Conservation (phyloP, 176 grass and related monocot genomes). For the Tuctoria greenei region DNA sequence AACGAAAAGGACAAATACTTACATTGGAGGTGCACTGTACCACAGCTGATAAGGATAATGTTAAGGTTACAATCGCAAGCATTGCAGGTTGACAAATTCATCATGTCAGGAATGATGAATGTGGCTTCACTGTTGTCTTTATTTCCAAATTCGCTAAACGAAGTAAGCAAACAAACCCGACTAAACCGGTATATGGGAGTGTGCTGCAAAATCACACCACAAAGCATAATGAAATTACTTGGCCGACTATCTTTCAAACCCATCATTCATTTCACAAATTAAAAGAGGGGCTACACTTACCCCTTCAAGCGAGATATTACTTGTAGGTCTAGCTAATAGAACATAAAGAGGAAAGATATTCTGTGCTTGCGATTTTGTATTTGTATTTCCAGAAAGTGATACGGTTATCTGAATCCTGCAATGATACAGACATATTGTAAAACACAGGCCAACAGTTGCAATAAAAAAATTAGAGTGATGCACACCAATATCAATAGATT, state of each 20-base stretch:
- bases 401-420: slow-evolving; percentile 86
- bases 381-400: slow-evolving; percentile 66
- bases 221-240: slow-evolving; percentile 34
- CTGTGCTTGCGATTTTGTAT: slow-evolving; percentile 56
- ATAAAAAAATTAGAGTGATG: slow-evolving; percentile 3
- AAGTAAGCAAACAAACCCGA: slow-evolving; percentile 54
- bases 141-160: slow-evolving; percentile 68
- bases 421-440: slow-evolving; percentile 27
- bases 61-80: slow-evolving; percentile 61
- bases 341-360: slow-evolving; percentile 78
- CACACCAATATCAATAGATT: slow-evolving; percentile 33
- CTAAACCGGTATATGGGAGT: slow-evolving; percentile 68
- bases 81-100: slow-evolving; percentile 62
- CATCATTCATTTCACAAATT: background rate
- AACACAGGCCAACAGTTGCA: background rate
- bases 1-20: slow-evolving; percentile 22
- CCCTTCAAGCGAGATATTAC: slow-evolving; percentile 56
- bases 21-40: slow-evolving; percentile 51
- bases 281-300: slow-evolving; percentile 47
- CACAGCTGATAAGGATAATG: slow-evolving; percentile 78
- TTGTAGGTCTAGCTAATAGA: slow-evolving; percentile 71
- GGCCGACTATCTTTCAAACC: background rate
- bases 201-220: slow-evolving; percentile 48
- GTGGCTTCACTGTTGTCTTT: slow-evolving; percentile 71
- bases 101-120: slow-evolving; percentile 81